A percentile compares a stretch with the other conserved stretches of the same genome.
Evolutionary conservation across 257 asterid species (phyloP).

Genomic region (Thymus quinquecostatus): DNA sequence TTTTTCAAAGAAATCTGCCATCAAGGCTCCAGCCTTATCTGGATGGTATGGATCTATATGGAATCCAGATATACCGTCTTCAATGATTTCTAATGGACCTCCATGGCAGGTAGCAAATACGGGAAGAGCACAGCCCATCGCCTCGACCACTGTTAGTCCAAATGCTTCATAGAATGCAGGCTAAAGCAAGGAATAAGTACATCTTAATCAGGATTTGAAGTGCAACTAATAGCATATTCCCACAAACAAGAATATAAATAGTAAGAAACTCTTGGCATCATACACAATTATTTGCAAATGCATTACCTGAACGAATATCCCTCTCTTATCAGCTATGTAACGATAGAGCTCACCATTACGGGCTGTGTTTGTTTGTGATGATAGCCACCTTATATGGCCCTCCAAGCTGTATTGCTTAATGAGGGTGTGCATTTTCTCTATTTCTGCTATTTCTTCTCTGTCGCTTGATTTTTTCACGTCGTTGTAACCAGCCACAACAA

Average conservation of each 20-base stretch:
- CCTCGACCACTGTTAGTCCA: conserved; percentile 97
- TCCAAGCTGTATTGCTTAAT: conserved; percentile 66
- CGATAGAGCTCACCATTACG: conserved; percentile 97
- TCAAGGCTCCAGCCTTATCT: conserved; percentile 58
- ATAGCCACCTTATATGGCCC: conserved; percentile 83
- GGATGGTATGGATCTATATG: conserved; percentile 96
- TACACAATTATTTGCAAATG: background rate
- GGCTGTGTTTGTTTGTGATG: conserved; percentile 80
- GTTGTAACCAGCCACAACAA: conserved; percentile 83
- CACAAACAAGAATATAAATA: too few relatives aligned
- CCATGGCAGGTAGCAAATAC: conserved; percentile 93
- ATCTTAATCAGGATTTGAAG: background rate
- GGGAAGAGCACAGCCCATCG: conserved; percentile 96
- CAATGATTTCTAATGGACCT: conserved; percentile 95
- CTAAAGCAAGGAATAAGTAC: conserved; percentile 35
- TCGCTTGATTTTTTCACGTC: conserved; percentile 81
- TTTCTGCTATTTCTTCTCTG: conserved; percentile 87
- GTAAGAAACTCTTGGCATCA: background rate
- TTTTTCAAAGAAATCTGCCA: conserved; percentile 70
- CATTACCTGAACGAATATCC: conserved; percentile 89
- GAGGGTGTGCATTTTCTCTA: conserved; percentile 91
- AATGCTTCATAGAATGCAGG: conserved; percentile 98
- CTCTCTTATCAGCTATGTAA: conserved; percentile 89
- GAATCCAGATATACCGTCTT: conserved; percentile 83
- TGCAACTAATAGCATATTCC: background rate